Evolutionary conservation across 805 yeast species (phyloP), one percentile per base, ranked within the genome.

Genomic region (Kregervanrija fluxuum): DNA sequence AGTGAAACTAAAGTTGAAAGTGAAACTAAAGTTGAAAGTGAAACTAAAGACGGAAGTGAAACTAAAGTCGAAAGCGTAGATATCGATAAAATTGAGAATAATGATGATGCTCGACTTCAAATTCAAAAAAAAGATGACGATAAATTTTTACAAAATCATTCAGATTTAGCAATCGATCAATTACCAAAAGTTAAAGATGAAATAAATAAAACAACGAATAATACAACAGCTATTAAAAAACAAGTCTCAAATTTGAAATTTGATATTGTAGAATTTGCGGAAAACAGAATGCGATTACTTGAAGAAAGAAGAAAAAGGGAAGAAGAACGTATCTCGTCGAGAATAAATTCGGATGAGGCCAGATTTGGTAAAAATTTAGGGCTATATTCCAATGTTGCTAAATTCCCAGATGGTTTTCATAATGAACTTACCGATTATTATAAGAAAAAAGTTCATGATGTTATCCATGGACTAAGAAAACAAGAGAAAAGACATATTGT

Each of bases 241-340:
- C 22, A 47, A 44, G 28, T 45, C 45, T 6, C 28, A 5, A 22
- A 22, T 48, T 4, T 34, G 14, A 44, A 35, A 11, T 75, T 82
- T 49, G 82, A 83, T 60, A 69, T 85, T 35, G 76, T 70, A 11
- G 77, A 66, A 35, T 80, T 79, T 57, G 80, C 87, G 0, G 60
- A 66, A 16, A 70, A 69, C 34, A 65, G 87, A 42, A 50, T 69
- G 13, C 59, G 55, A 8, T 50, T 65, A 12, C 60, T 76, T 4
- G 49, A 67, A 56, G 42, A 60, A 56, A 49, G 69, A 56, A 45
- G 60, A 47, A 45, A 46, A 48, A 51, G 56, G 44, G 63, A 65
- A 50, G 70, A 66, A 39, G 51, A 49, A 46, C 65, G 60, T 41
- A 61, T 61, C 48, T 57, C 57, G 32, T 53, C 47, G 40, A 65